Conservation (phyloP, 352 stramenopile species). For the Phytophthora pini region DNA sequence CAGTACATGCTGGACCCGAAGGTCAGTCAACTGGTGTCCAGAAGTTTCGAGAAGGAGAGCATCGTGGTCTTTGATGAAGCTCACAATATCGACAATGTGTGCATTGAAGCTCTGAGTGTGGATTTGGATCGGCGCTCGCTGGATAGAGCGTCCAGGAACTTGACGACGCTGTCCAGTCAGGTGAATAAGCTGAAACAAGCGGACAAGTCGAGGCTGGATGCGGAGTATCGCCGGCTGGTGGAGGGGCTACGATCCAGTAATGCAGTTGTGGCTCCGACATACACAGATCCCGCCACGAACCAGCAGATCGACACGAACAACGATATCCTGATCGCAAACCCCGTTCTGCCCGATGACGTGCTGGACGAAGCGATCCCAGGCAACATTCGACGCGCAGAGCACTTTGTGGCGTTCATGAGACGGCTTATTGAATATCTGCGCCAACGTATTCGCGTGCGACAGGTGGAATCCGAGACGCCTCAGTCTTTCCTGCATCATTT, state of each 20-base stretch:
- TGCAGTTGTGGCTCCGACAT: constrained; percentile 59
- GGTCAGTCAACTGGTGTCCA: constrained; percentile 90
- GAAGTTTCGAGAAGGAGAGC: constrained; percentile 94
- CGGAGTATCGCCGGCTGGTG: constrained; percentile 96
- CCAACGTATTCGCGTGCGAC: constrained; percentile 78
- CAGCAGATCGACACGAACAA: constrained; percentile 56
- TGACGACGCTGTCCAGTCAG: constrained; percentile 80
- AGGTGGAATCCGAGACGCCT: constrained; percentile 97
- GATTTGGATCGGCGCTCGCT: constrained; percentile 94
- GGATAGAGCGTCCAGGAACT: constrained; percentile 92
- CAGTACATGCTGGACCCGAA: constrained; percentile 99
- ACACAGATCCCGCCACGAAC: constrained; percentile 51
- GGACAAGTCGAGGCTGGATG: constrained; percentile 92
- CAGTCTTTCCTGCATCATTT: constrained; percentile 96
- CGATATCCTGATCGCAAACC: constrained; percentile 79
- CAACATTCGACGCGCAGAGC: constrained; percentile 98
- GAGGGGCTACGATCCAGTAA: constrained; percentile 95
- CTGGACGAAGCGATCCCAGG: constrained; percentile 97
- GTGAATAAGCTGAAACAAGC: constrained; percentile 91
- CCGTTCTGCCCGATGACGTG: constrained; percentile 93
- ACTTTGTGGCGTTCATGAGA: constrained; percentile 98
- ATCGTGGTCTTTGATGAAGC: constrained; percentile 98
- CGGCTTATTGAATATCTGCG: constrained; percentile 96
- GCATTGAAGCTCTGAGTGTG: constrained; percentile 98
- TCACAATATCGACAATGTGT: constrained; percentile 99